Evolutionary conservation across 2,329 filamentous ascomycete species (phyloP).

Genomic region (Penicillium freii): DNA sequence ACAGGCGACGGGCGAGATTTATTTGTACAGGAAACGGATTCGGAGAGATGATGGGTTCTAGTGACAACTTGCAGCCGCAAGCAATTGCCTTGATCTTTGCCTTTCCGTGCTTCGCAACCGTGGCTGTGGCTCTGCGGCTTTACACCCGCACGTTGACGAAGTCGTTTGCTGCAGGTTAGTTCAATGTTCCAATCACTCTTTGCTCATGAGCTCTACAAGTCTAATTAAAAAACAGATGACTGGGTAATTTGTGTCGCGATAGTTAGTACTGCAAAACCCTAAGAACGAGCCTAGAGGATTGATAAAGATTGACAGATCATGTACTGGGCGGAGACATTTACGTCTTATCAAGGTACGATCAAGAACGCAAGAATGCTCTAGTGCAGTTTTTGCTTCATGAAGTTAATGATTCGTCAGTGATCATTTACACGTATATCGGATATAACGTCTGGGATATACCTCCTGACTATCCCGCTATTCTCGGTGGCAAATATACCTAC

Average conservation of each 20-base stretch:
- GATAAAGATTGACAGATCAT: slow-evolving; percentile 16
- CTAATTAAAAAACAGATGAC: neutral
- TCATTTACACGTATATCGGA: neutral
- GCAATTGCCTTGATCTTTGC: slow-evolving; percentile 17
- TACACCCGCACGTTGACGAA: slow-evolving; percentile 16
- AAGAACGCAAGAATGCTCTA: neutral
- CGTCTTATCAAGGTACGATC: slow-evolving; percentile 16
- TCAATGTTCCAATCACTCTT: neutral
- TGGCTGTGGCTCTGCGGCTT: slow-evolving; percentile 17
- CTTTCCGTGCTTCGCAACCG: slow-evolving; percentile 16
- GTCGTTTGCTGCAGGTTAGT: slow-evolving; percentile 17
- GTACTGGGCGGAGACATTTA: slow-evolving; percentile 20
- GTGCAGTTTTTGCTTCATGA: neutral
- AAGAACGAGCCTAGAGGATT: slow-evolving; percentile 6
- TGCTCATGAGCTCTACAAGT: neutral
- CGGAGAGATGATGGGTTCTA: neutral
- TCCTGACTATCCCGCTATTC: neutral
- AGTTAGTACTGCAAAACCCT: neutral
- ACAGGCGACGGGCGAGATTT: neutral
- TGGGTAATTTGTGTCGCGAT: neutral
- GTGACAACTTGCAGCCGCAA: slow-evolving; percentile 16
- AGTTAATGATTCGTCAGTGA: neutral
- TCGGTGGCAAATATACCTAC: slow-evolving; percentile 15
- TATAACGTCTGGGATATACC: slow-evolving; percentile 16
- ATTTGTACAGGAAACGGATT: neutral